Conservation (phyloP, 2,329 filamentous ascomycete species). For the Ascochyta lentis region DNA sequence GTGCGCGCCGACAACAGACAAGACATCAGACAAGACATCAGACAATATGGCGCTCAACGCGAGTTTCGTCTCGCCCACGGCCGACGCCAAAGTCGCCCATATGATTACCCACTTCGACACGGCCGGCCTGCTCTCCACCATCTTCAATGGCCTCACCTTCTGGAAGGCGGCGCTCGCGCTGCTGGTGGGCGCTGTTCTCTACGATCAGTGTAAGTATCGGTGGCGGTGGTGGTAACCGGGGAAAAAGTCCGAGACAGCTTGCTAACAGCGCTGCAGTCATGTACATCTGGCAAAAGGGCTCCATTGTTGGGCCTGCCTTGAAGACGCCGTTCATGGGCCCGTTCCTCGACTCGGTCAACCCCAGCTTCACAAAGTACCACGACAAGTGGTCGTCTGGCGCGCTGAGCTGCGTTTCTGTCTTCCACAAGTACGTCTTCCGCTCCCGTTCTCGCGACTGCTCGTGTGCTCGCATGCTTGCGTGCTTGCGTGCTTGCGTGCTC, state of each 20-base stretch:
- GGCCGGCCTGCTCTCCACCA: constrained; percentile 40
- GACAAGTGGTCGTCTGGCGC: constrained; percentile 91
- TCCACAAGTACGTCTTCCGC: constrained; percentile 79
- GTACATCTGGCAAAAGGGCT: constrained; percentile 56
- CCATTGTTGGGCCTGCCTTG: constrained; percentile 55
- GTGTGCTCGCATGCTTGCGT: neutral
- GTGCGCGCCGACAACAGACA: no score
- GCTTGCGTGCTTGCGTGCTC: constrained; percentile 2
- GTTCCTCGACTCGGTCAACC: constrained; percentile 89
- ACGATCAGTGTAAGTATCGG: constrained; percentile 81
- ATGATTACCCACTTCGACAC: constrained; percentile 38
- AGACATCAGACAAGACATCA: no score
- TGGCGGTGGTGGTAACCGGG: neutral
- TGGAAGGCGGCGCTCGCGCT: constrained; percentile 62
- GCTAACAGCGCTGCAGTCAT: constrained; percentile 58
- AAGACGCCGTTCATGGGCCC: constrained; percentile 74
- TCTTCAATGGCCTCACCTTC: constrained; percentile 40
- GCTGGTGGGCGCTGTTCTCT: constrained; percentile 74
- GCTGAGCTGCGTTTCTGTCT: constrained; percentile 96
- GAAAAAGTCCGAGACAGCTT: neutral
- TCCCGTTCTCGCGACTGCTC: neutral
- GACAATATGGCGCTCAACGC: constrained; percentile 41
- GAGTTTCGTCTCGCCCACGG: constrained; percentile 50
- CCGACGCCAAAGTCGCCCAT: constrained; percentile 47
- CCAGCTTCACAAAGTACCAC: constrained; percentile 89